Evolutionary conservation across 1,284 basidiomycete species (phyloP), one percentile per base, ranked within the genome.

Genomic region (Trichosporon sp.): DNA sequence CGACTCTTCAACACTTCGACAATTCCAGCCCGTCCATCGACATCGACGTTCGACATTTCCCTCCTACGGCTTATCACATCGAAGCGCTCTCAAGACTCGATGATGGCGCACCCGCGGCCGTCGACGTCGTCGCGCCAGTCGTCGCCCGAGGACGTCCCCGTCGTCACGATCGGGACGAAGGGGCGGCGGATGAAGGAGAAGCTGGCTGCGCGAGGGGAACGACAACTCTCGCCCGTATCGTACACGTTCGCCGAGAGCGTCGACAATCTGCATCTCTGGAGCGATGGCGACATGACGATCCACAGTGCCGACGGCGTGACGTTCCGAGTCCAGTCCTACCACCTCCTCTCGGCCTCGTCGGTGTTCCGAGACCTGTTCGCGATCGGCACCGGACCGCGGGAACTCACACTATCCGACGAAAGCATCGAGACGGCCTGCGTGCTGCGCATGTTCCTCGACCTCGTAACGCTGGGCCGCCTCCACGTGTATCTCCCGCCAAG

Each of bases 391-490:
- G 33, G 33, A 5, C 33, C 56, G 56, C 57, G 34, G 34, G 57
- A 58, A 25, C 23, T 58, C 23, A 14, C 34, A 8, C 57, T 58
- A 14, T 25, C 34, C 34, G 57, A 58, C 36, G 65, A 64, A 11
- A 14, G 19, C 2, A 37, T 34, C 36, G 56, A 57, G 56, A 57
- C 56, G 11, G 32, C 56, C 6, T 5, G 19, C 19, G 33, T 36
- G 19, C 9, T 57, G 56, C 56, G 56, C 56, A 33, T 34, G 32
- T 57, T 57, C 33, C 56, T 57, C 32, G 32, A 61, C 54, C 36
- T 61, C n/a, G 37, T 57, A 4, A 54, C 49, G 11, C 44, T 59
- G 27, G 62, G 58, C 27, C 40, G 56, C 21, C 58, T 67, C 27
- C 34, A 40, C 29, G 60, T 61, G 4, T 31, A 61, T 54, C 54